Conservation (phyloP, 2,329 filamentous ascomycete species). For the Didymella pomorum region DNA sequence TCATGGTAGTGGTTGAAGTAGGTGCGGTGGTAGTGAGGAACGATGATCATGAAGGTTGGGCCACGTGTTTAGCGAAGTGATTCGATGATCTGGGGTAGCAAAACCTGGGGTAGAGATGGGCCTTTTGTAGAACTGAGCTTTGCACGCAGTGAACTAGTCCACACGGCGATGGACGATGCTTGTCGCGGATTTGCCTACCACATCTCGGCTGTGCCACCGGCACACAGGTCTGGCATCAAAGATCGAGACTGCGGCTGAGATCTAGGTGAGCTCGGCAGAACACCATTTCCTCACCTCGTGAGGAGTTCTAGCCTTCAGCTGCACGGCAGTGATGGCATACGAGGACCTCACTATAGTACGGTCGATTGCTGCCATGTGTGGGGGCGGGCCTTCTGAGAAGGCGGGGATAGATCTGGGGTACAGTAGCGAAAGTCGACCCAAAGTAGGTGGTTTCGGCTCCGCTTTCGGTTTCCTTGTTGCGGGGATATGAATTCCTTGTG, state of each 20-base stretch:
- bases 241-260: conserved; percentile 3
- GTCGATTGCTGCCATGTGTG: not conserved
- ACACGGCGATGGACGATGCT: not conserved
- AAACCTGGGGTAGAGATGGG: conserved; percentile 4
- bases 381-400: not conserved
- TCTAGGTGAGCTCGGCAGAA: not conserved
- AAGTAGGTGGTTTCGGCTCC: not conserved
- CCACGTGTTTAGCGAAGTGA: conserved; percentile 1
- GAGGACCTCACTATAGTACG: not conserved
- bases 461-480: not conserved
- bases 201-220: not conserved
- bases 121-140: conserved; percentile 9
- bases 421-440: not conserved
- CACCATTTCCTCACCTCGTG: not conserved
- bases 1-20: conserved; percentile 1
- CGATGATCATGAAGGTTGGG: not conserved
- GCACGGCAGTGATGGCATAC: not conserved
- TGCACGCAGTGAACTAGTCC: not conserved
- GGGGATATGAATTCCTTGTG: not conserved
- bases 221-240: not conserved
- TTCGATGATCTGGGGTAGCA: conserved; percentile 11
- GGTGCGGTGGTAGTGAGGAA: conserved; percentile 3
- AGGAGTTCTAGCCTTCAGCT: not conserved
- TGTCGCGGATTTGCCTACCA: conserved; percentile 4
- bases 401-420: conserved; percentile 1